Evolutionary conservation across 805 yeast genomes (phyloP), one percentile per base, ranked within the genome.

Genomic region (Yamadazyma insecticola): DNA sequence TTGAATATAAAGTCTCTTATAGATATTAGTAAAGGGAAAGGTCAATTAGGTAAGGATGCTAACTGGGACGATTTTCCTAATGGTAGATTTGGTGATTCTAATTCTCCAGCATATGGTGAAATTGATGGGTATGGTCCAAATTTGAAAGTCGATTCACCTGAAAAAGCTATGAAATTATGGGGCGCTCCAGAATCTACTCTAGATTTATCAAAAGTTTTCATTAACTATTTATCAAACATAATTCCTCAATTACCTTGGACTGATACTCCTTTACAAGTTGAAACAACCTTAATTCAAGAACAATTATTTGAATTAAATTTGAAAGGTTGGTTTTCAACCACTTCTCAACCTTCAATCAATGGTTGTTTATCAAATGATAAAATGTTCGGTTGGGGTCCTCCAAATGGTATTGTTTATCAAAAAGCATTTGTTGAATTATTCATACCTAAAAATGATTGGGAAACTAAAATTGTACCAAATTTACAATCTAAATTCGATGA

Each of bases 31-130:
- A 72, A 82, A 11, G 96, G 96, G 24, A 78, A 81, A 43, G 95
- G 95, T 23, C 74, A 81, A 2, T 51, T 86, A 16, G 95, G 95
- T 21, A 77, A 85, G 47, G 92, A 85, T 54, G 95, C 95, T 4
- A 84, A 89, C 1, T 89, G 97, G 97, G 97, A 89, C 64, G 97
- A 89, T 50, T 89, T 86, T 57, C 92, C 96, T 16, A 87, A 89
- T 57, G 96, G 97, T 52, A 73, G 97, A 62, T 87, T 86, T 56
- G 95, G 97, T 62, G 95, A 88, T 60, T 84, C 96, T 0, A 70
- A 92, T 48, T 86, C 96, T 20, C 96, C 97, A 13, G 97, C 97
- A 1, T 90, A 84, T 57, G 98, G 97, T 66, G 97, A 90, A 60
- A 86, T 90, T 47, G 97, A 89, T 55, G 97, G 97, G 18, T 92